These are phyloP conservation scores for Pseudevernia furfuracea DNA, from an alignment of 495 filamentous ascomycete species.

Conservation along the genomic window DNA sequence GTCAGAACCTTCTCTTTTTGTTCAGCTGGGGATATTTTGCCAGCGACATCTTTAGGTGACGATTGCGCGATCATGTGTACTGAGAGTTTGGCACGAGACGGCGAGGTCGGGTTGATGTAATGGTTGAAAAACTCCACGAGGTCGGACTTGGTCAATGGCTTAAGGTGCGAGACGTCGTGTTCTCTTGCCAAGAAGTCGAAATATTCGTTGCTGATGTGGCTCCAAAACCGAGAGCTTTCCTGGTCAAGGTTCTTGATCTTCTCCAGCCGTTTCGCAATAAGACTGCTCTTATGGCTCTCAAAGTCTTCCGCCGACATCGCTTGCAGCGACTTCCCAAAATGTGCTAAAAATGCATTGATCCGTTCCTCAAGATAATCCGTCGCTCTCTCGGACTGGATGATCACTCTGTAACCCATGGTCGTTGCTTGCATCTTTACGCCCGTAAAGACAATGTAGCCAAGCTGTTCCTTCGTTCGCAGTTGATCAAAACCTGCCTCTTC, in stretches of 20 bases:
- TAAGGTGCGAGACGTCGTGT: conserved; percentile 66
- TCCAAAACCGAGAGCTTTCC: conserved; percentile 77
- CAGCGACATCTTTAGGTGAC: conserved; percentile 35
- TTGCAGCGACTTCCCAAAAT: conserved; percentile 55
- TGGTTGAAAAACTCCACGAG: conserved; percentile 70
- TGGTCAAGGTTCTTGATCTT: conserved; percentile 87
- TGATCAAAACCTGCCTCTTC: conserved; percentile 93
- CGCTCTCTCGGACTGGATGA: conserved; percentile 89
- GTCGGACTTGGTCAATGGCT: conserved; percentile 66
- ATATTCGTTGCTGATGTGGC: conserved; percentile 73
- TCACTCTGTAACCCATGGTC: conserved; percentile 75
- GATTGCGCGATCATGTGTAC: conserved; percentile 75
- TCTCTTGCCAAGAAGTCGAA: conserved; percentile 83
- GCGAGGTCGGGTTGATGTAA: conserved; percentile 68
- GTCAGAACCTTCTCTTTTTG: conserved; percentile 49
- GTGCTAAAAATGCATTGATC: conserved; percentile 73
- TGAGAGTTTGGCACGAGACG: conserved; percentile 67
- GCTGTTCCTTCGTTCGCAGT: conserved; percentile 91
- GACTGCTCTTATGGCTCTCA: conserved; percentile 79
- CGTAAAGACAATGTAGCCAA: conserved; percentile 93
- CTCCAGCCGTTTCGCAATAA: conserved; percentile 83
- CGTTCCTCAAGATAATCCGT: conserved; percentile 75
- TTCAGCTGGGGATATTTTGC: conserved; percentile 36
- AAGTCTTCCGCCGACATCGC: conserved; percentile 81
- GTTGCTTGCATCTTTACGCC: conserved; percentile 60